These are phyloP conservation scores for Diaporthe amygdali DNA, from an alignment of 2,329 filamentous ascomycete species.

Conservation along the genomic window DNA sequence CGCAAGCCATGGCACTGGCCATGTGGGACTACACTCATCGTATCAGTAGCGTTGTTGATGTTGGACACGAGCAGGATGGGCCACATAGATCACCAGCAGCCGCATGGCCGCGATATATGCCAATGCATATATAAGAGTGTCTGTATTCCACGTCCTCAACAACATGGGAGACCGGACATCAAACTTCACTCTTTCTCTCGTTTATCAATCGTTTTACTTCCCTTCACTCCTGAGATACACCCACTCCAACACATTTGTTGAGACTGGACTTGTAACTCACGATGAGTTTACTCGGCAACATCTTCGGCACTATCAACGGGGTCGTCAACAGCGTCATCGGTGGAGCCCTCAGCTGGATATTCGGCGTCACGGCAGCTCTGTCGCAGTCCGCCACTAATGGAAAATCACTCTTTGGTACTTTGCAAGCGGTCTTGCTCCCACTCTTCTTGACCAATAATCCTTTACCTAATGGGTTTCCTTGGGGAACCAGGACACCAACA, in stretches of 20 bases:
- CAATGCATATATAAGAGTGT: background rate
- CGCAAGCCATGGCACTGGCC: slow-evolving; percentile 13
- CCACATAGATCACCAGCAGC: background rate
- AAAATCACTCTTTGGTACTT: slow-evolving; percentile 46
- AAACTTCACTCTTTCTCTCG: slow-evolving; percentile 5
- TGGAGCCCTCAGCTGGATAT: slow-evolving; percentile 28
- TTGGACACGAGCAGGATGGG: slow-evolving; percentile 1
- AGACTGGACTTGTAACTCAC: background rate
- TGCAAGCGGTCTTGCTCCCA: slow-evolving; percentile 43
- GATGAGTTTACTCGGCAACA: slow-evolving; percentile 32
- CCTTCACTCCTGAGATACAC: background rate
- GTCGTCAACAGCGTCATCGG: background rate
- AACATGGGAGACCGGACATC: background rate
- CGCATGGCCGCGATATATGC: background rate
- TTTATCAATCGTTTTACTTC: background rate
- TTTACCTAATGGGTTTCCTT: slow-evolving; percentile 54
- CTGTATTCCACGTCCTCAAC: background rate
- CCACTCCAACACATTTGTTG: slow-evolving; percentile 13
- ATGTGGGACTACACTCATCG: background rate
- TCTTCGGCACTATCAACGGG: slow-evolving; percentile 9
- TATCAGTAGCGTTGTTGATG: background rate
- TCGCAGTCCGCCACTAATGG: slow-evolving; percentile 45
- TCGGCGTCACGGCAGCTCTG: slow-evolving; percentile 30
- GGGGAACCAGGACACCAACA: slow-evolving; percentile 49
- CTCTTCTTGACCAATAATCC: slow-evolving; percentile 55